These are phyloP conservation scores for Lodderomyces theae DNA, from an alignment of 1,139 yeast species.

Conservation along the genomic window DNA sequence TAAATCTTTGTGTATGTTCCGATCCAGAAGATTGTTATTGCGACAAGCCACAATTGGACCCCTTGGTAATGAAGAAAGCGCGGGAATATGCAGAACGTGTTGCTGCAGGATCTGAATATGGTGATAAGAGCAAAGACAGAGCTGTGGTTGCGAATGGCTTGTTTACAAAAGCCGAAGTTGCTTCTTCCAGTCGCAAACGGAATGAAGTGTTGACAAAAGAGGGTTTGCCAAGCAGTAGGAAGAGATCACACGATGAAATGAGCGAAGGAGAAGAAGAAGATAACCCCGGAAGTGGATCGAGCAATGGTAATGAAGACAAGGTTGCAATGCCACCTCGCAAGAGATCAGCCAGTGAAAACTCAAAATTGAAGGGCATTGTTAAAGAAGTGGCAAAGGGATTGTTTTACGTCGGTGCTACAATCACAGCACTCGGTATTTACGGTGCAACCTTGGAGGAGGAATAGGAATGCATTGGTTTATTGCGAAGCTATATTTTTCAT, in stretches of 20 bases:
- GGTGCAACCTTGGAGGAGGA: constrained; percentile 18
- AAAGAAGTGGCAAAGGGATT: constrained; percentile 38
- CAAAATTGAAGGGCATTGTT: constrained; percentile 19
- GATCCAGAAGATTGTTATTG: background rate
- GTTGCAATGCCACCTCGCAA: constrained; percentile 12
- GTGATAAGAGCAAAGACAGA: no score
- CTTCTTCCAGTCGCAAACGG: no score
- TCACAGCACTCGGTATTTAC: constrained; percentile 40
- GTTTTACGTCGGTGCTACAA: constrained; percentile 33
- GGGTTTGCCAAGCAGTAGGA: background rate
- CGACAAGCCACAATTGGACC: no score
- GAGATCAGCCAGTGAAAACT: constrained; percentile 8
- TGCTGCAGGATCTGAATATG: no score
- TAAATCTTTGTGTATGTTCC: background rate
- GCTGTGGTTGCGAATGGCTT: no score
- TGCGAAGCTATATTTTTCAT: background rate
- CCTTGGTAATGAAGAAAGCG: background rate
- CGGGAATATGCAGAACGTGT: no score
- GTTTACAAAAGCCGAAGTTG: no score
- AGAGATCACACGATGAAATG: background rate
- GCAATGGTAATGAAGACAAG: background rate
- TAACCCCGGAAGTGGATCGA: background rate
- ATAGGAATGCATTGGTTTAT: background rate
- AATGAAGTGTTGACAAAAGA: no score
- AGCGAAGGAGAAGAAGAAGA: constrained; percentile 1